These are phyloP conservation scores for Solanum gracilifrons DNA, from an alignment of 257 asterid species.

Conservation along the genomic window DNA sequence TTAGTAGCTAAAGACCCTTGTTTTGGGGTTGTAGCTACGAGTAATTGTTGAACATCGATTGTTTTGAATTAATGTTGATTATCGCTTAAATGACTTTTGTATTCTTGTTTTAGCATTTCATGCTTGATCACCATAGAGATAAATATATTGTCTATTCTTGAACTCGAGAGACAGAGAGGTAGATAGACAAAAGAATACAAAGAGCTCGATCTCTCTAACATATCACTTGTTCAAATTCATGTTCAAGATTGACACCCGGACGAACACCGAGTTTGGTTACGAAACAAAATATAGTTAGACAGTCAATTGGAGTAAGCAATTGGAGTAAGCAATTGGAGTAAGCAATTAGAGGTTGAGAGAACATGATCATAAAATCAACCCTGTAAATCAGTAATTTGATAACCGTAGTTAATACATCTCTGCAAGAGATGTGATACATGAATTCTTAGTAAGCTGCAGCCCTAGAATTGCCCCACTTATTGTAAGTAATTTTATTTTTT, in stretches of 20 bases:
- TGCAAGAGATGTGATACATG: neutral
- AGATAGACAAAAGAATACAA: neutral
- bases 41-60: neutral
- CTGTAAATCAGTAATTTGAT: neutral
- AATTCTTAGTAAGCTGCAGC: neutral
- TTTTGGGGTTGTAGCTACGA: neutral
- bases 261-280: neutral
- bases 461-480: neutral
- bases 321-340: neutral
- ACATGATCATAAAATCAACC: neutral
- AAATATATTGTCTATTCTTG: neutral
- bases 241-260: neutral
- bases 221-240: neutral
- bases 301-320: neutral
- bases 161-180: neutral
- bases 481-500: neutral
- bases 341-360: neutral
- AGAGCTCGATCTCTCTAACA: neutral
- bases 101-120: neutral
- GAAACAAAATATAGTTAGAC: neutral
- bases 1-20: neutral
- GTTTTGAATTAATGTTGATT: neutral
- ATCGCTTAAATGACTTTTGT: neutral
- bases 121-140: neutral
- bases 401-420: neutral